Percentiles rank a stretch among this genome's conserved stretches.
Conservation (phyloP, 1,284 basidiomycete species). For the Agaricales sp. region DNA sequence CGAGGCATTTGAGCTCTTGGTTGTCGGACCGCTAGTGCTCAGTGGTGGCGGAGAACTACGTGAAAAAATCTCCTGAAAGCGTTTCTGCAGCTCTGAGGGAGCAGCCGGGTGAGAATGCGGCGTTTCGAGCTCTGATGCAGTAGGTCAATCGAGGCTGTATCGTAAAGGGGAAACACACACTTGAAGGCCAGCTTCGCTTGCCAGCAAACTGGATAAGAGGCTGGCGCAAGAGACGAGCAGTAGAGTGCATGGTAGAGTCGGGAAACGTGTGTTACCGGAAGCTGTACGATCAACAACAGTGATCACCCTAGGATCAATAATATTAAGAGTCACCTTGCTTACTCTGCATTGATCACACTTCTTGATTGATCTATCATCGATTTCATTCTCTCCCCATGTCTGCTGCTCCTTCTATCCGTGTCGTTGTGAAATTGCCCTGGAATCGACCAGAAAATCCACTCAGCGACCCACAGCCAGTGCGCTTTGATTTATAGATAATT, state of each 20-base stretch:
- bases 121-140: not conserved
- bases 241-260: not conserved
- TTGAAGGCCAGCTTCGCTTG: not conserved
- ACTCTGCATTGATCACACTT: not conserved
- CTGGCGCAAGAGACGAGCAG: not conserved
- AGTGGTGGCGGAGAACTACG: not conserved
- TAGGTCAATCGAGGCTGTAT: not conserved
- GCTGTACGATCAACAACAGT: not conserved
- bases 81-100: not conserved
- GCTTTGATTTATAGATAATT: slow-evolving; percentile 15
- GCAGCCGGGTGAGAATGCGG: not conserved
- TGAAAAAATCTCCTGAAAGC: not conserved
- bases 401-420: slow-evolving; percentile 36
- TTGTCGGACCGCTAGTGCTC: not conserved
- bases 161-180: not conserved
- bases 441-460: slow-evolving; percentile 60
- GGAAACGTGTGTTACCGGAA: not conserved
- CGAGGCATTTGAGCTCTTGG: not conserved
- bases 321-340: not conserved
- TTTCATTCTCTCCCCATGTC: not conserved
- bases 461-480: slow-evolving; percentile 54
- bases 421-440: slow-evolving; percentile 66
- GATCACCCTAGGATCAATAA: too few relatives aligned
- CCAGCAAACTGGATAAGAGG: not conserved
- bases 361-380: not conserved